These are phyloP conservation scores for Leptomonas pyrrhocoris DNA, from an alignment of 208 protist genomes.

Conservation along the genomic window DNA sequence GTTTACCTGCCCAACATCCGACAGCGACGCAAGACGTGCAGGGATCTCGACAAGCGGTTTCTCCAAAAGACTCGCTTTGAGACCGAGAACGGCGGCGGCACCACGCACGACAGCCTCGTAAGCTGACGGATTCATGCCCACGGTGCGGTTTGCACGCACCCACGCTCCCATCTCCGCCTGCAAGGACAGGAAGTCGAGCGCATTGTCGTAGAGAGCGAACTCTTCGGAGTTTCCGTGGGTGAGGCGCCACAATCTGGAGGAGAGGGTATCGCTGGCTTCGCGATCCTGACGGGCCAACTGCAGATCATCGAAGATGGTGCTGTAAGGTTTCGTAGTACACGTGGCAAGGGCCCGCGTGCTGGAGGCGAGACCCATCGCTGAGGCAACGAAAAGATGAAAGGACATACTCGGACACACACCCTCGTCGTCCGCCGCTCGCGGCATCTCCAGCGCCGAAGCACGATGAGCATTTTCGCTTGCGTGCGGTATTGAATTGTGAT, in stretches of 20 bases:
- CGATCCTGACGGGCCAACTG: slow-evolving; percentile 10
- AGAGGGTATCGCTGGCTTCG: not conserved
- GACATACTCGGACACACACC: slow-evolving; percentile 16
- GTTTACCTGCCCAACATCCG: not conserved
- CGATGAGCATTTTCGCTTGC: no score
- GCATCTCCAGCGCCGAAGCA: no score
- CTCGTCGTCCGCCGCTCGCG: not conserved
- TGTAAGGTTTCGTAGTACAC: slow-evolving; percentile 4
- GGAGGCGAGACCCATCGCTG: slow-evolving; percentile 20
- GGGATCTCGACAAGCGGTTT: slow-evolving; percentile 1
- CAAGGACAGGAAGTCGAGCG: slow-evolving; percentile 30
- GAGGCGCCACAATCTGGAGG: slow-evolving; percentile 9
- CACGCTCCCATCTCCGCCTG: slow-evolving; percentile 32
- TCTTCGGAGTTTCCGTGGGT: slow-evolving; percentile 17
- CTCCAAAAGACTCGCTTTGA: slow-evolving; percentile 5
- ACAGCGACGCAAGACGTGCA: not conserved
- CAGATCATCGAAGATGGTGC: slow-evolving; percentile 28
- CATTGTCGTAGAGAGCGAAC: slow-evolving; percentile 21
- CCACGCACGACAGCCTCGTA: slow-evolving; percentile 31
- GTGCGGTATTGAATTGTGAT: no score
- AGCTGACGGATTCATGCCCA: slow-evolving; percentile 36
- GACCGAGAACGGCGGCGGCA: slow-evolving; percentile 15
- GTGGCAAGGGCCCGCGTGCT: slow-evolving; percentile 3
- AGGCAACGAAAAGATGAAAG: slow-evolving; percentile 14
- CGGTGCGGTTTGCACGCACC: slow-evolving; percentile 25